Evolutionary conservation across 2,329 filamentous ascomycete genomes (phyloP), one percentile per base, ranked within the genome.

Genomic region (Alternaria ventricosa): DNA sequence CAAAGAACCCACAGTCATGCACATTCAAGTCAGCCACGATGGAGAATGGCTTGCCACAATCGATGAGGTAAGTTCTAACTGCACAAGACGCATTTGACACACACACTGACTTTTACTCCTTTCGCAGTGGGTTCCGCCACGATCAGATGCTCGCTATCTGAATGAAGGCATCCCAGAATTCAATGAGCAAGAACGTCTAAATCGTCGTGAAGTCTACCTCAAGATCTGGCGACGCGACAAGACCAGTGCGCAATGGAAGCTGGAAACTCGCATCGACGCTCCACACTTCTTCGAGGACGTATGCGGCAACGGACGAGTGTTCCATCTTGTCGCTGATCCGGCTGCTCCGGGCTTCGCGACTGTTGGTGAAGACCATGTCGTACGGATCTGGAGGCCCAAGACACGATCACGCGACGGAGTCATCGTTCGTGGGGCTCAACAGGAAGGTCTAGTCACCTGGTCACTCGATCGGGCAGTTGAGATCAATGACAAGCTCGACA

Each of bases 11-110:
- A 88, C 91, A 65, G 87, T 97, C 50, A 90, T 88, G 7, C 87
- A 91, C 60, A 83, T 98, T 55, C 87, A 90, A 46, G 88, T 96
- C 70, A 95, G 92, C 46, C 83, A 87, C 54, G 91, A 98, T 75
- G 95, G 95, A 18, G 86, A 89, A 68, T 98, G 95, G 94, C 86
- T 99, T 61, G 94, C 92, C 5, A 97, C 93, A 2, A 87, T 97
- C 1, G 96, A 99, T 76, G 92, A 94, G n/a, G 46, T 49, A 49
- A 49, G 46, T 49, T 49, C 23, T 27, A 15, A 27, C 46, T 28
- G 23, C 27, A n/a, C 10, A n/a, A 49, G 46, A 49, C 27, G 46
- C 23, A 49, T 49, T 25, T 27, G 23, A 28, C 15, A 49, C 46
- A 18, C 27, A 49, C 46, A 49, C 46, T 49, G 46, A 49, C 46